Base-by-base conservation (phyloP, 805 yeast genomes). In the Spathaspora boniae region DNA sequence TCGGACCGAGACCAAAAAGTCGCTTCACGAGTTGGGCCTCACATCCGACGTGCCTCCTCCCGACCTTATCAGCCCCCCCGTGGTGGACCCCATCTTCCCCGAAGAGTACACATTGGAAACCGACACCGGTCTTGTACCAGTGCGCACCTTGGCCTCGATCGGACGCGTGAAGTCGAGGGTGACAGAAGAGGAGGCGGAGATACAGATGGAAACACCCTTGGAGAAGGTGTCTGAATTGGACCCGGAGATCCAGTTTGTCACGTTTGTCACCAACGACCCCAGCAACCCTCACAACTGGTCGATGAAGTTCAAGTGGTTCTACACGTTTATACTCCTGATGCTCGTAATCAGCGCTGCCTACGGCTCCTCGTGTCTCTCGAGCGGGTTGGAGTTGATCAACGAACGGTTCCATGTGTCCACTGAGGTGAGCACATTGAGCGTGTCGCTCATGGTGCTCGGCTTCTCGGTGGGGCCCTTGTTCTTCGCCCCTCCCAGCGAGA, bases 91-190 rank as follows among this genome's bases (percentile, higher is more conserved):
- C 11, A 81, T 87, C 23, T 88, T 88, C 70, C 96, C 96, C 6
- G 96, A 88, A 66, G 96, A 88, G 56, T 88, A 86, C 56, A 83
- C 88, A 5, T 45, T 88, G 58, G 96, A 88, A 65, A 88, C 96
- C 0, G 72, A 74, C 35, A 86, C 96, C 5, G 96, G 96, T 44
- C 67, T 88, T 36, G 96, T 88, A 9, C 93, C 91, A 2, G 85
- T 81, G 1, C 65, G 77, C 28, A 82, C 95, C 1, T 65, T 87
- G 46, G 82, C 74, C 30, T 68, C 72, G 6, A 43, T 86, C 22
- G 93, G 95, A 23, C 74, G 93, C 56, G 45, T 41, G 11, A 48
- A 46, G 34, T 38, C 58, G 9, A 26, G 22, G 18, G 8, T 9
- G 23, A 16, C 31, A 11, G 41, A 25, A 26, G 32, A 31, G 8